A percentile compares a stretch with the other conserved stretches of the same genome.
These are phyloP conservation scores for Solanum neorickii DNA, from an alignment of 257 asterid genomes.

Conservation along the genomic window DNA sequence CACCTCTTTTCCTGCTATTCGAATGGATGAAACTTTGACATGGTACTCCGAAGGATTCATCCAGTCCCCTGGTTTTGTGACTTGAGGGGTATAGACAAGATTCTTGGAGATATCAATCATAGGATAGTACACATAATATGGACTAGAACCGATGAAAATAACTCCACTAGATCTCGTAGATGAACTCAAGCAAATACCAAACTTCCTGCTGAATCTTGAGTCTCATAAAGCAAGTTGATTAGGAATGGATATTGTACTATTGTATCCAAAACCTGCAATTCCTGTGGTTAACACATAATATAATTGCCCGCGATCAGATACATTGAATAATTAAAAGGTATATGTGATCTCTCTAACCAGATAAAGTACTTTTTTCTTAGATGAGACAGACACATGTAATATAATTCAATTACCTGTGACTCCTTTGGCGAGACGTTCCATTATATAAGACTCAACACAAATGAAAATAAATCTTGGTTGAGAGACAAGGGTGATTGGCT, in stretches of 20 bases:
- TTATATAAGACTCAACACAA: conserved; percentile 28
- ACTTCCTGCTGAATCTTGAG: conserved; percentile 2
- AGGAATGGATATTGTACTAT: conserved; percentile 1
- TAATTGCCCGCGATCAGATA: background rate
- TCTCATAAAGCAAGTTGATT: background rate
- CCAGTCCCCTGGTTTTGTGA: background rate
- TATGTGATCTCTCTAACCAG: background rate
- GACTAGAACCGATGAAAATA: background rate
- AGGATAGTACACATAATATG: background rate
- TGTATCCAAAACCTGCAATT: conserved; percentile 4
- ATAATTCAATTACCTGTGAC: background rate
- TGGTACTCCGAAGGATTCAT: conserved; percentile 1
- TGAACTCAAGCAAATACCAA: background rate
- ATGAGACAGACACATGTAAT: background rate
- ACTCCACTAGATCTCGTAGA: background rate
- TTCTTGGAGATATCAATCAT: background rate
- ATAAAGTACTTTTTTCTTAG: background rate
- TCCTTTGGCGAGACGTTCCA: conserved; percentile 14
- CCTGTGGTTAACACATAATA: background rate
- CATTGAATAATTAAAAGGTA: background rate
- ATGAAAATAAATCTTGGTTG: conserved; percentile 28
- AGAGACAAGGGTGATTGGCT: conserved; percentile 36
- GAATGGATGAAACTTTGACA: conserved; percentile 8
- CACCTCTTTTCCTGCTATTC: background rate
- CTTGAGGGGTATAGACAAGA: background rate